Base-by-base conservation (phyloP, 345 rosid species). In the Litchi chinensis region DNA sequence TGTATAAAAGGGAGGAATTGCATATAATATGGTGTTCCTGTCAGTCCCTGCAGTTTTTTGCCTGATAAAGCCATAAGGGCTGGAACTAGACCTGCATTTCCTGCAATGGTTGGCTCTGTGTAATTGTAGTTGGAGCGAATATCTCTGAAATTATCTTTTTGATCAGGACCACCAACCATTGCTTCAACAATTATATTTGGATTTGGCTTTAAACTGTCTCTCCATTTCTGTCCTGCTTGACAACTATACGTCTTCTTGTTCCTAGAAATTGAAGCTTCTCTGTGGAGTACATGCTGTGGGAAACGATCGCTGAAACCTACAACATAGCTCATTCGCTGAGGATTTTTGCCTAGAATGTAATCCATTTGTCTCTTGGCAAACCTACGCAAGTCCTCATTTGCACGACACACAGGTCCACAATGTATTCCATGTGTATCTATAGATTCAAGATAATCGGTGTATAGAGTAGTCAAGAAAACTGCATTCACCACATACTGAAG, bases 91-190 rank as follows among this genome's bases (percentile, higher is more conserved):
- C 99, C 99, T 26, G 98, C 98, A 71, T 96, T 96, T 22, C 98
- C 98, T 0, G 95, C 98, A 52, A 96, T 87, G 5, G 95, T 96
- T 32, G 99, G 99, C 74, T 94, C 98, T 2, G 98, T 94, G 85
- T 96, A 96, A 86, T 96, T 96, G 88, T 93, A 93, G 89, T 96
- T 91, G 6, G 86, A 85, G 21, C 97, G 97, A 69, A 93, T 91
- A 41, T 94, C 99, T 11, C 70, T 93, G 85, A 93, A 94, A 48
- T 93, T 95, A 7, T 94, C 99, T 0, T 70, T 93, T 84, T 81
- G 88, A 82, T 94, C 99, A 22, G 99, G 99, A 54, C 99, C 98
- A 59, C 98, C 98, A 84, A 94, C 98, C 99, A 96, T 94, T 68
- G 99, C 99, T 80, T 98, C 99, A 43, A 90, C 90, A 19, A 94